Conservation (phyloP, 345 rosid species). For the Sapria himalayana region DNA sequence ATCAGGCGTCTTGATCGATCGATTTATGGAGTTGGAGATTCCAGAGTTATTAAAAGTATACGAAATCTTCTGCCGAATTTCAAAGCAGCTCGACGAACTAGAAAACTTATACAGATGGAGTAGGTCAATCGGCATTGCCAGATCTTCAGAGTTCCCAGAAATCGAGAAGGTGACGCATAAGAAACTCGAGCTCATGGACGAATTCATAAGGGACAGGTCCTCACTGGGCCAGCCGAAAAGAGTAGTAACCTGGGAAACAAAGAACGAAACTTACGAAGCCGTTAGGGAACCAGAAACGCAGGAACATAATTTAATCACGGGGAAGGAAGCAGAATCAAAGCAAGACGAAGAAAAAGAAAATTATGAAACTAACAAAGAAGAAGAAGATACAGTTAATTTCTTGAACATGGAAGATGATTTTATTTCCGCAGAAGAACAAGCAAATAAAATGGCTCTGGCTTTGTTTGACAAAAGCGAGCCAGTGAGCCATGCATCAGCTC, state of each 20-base stretch:
- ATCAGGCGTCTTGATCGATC: conserved; percentile 36
- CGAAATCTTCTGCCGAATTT: conserved; percentile 36
- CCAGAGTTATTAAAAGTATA: conserved; percentile 39
- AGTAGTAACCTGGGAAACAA: conserved; percentile 5
- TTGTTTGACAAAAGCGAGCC: conserved; percentile 33
- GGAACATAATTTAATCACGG: conserved; percentile 15
- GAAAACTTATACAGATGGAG: conserved; percentile 50
- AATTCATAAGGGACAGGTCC: conserved; percentile 50
- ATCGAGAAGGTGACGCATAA: conserved; percentile 52
- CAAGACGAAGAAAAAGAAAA: conserved; percentile 15
- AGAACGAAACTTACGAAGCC: conserved; percentile 12
- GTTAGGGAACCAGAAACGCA: conserved; percentile 7
- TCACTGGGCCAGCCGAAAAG: conserved; percentile 15
- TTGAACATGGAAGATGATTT: conserved; percentile 30
- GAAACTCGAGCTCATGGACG: conserved; percentile 71
- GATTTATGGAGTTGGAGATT: conserved; percentile 53
- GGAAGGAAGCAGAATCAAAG: conserved; percentile 7
- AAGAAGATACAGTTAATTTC: conserved; percentile 29
- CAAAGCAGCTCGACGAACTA: conserved; percentile 57
- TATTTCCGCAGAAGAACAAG: conserved; percentile 16
- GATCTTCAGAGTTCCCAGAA: conserved; percentile 65
- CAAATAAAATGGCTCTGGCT: conserved; percentile 32
- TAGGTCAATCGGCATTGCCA: conserved; percentile 42
- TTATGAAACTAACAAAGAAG: conserved; percentile 7
- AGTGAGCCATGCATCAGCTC: conserved; percentile 5